Evolutionary conservation across 2,329 filamentous ascomycete genomes (phyloP), one percentile per base, ranked within the genome.

Genomic region (Parastagonospora nodorum): DNA sequence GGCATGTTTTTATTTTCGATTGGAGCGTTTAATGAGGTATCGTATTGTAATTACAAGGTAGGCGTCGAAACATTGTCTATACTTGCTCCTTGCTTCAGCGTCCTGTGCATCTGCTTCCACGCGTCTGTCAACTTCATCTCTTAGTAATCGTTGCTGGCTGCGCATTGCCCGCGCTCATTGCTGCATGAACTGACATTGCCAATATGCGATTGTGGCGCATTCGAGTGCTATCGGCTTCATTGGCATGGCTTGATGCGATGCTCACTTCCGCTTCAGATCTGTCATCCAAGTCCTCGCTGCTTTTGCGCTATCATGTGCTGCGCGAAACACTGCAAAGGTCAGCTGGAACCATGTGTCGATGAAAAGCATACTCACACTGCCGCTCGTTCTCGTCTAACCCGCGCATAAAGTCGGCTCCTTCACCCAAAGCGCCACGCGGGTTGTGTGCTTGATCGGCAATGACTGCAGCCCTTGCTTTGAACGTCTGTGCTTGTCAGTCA

Each of bases 331-430:
- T 80, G 29, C 19, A 14, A 16, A 39, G 10, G 47, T 59, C 29
- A 60, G 53, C 48, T 39, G 29, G 27, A 5, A 16, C 28, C 8
- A 29, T 14, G 29, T 32, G 14, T 16, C 33, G 14, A 31, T 4
- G 9, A 30, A 38, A 12, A 3, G 30, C 9, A 15, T 11, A 74
- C 79, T 68, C 68, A 86, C 84, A 66, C 52, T 82, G 82, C 61
- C 92, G 83, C 78, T 99, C 94, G 74, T 86, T 92, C 77, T 97
- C 92, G 67, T 97, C 94, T 48, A 99, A 74, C 0, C 92, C 92
- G 28, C 89, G 82, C 63, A 97, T 78, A 64, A 97, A 97, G 61
- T 97, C 92, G 50, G 87, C 86, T 2, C 86, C 79, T 42, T 85
- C 84, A 2, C 82, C 82, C 35, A 84, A 53, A 9, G 87, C 87